phyloP scores from a whole-genome alignment of 2,329 filamentous ascomycete species.

The Penicillium sp. region DNA sequence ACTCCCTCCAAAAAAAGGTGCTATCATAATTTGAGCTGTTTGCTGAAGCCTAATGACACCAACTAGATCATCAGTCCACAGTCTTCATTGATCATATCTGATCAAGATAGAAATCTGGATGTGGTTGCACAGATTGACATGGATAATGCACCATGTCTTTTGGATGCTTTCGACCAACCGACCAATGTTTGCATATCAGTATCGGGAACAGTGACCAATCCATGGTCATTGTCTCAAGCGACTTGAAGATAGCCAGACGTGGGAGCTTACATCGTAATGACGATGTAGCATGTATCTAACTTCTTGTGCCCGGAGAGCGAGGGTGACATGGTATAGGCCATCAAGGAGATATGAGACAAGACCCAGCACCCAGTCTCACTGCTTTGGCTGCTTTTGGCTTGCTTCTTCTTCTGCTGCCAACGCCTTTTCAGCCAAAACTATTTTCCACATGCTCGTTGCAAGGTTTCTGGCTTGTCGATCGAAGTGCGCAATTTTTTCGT shows the following conservation, averaged over 20 bases:
- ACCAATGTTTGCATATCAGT: not conserved
- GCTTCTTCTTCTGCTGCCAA: constrained; percentile 33
- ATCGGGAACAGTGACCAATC: not conserved
- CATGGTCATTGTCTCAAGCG: not conserved
- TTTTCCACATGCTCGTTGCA: constrained; percentile 40
- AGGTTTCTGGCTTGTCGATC: constrained; percentile 32
- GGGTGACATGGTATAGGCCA: not conserved
- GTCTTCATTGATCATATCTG: not conserved
- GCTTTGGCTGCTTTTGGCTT: constrained; percentile 1
- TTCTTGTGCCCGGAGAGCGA: not conserved
- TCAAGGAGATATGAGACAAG: not conserved
- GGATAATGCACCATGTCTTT: not conserved
- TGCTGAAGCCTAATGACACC: not conserved
- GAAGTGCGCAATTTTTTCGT: constrained; percentile 23
- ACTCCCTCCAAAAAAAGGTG: not conserved
- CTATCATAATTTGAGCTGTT: not conserved
- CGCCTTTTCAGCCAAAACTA: constrained; percentile 41
- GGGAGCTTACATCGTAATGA: too few relatives aligned
- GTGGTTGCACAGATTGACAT: not conserved
- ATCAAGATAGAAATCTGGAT: not conserved
- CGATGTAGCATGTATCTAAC: not conserved
- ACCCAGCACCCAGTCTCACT: not conserved
- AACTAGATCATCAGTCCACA: not conserved
- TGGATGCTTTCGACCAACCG: not conserved
- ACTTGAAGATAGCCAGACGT: not conserved